phyloP scores from a whole-genome alignment of 1,139 yeast species.

The Pneumocystis jirovecii region DNA sequence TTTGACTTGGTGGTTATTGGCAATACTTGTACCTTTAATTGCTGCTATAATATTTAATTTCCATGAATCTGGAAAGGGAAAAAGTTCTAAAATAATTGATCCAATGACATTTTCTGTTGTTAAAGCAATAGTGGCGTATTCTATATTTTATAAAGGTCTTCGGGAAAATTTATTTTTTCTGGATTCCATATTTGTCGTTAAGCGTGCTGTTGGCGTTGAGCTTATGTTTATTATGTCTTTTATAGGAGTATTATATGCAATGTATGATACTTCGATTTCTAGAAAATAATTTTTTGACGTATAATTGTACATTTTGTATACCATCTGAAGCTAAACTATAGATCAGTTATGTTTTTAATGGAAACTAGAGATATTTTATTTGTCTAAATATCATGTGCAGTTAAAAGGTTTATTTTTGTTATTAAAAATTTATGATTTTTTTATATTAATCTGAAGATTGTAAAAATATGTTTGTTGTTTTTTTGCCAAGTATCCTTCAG shows the following conservation, averaged over 20 bases:
- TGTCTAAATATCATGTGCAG: neutral
- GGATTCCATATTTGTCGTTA: constrained; percentile 1
- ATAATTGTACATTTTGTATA: neutral
- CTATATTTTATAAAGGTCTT: constrained; percentile 6
- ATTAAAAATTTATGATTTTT: neutral
- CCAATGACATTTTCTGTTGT: constrained; percentile 10
- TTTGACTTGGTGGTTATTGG: constrained; percentile 7
- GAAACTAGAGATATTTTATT: neutral
- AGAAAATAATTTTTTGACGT: neutral
- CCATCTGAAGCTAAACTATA: neutral
- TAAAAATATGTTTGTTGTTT: constrained; percentile 50
- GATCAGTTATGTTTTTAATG: neutral
- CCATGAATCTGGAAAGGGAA: constrained; percentile 4
- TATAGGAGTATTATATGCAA: constrained; percentile 8
- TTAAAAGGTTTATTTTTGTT: neutral
- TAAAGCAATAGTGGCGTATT: constrained; percentile 8
- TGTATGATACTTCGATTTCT: constrained; percentile 8
- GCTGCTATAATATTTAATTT: constrained; percentile 6
- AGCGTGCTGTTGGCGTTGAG: constrained; percentile 1
- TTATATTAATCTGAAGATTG: constrained; percentile 22
- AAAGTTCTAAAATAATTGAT: constrained; percentile 5
- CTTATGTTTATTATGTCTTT: constrained; percentile 6
- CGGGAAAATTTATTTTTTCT: constrained; percentile 5
- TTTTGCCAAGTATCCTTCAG: constrained; percentile 37
- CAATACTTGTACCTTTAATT: constrained; percentile 6